Evolutionary conservation across 2,329 filamentous ascomycete species (phyloP).

Genomic region (Neonectria coccinea): DNA sequence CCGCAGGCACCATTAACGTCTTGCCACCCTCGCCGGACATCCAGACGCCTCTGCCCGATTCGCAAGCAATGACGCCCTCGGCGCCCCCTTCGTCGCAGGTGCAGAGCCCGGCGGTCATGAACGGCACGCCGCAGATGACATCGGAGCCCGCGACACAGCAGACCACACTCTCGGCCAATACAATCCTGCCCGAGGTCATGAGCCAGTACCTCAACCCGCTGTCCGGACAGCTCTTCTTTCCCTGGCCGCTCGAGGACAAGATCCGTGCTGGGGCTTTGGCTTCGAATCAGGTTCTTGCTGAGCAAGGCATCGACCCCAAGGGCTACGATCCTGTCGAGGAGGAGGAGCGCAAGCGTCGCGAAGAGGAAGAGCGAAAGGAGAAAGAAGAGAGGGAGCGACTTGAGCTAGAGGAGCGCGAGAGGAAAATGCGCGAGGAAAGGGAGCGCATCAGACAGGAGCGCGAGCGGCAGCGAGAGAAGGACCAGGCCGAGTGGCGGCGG

Average conservation of each 20-base stretch:
- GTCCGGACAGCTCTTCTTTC: constrained; percentile 72
- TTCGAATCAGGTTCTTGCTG: constrained; percentile 69
- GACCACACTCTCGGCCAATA: constrained; percentile 49
- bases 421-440: constrained; percentile 53
- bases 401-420: constrained; percentile 61
- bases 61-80: constrained; percentile 49
- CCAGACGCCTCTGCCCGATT: constrained; percentile 50
- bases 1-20: constrained; percentile 63
- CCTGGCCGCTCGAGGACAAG: constrained; percentile 79
- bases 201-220: constrained; percentile 66
- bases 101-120: constrained; percentile 50
- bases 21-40: constrained; percentile 46
- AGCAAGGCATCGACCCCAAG: constrained; percentile 71
- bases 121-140: constrained; percentile 47
- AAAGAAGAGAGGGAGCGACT: constrained; percentile 60
- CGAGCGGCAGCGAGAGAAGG: constrained; percentile 57
- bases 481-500: constrained; percentile 56
- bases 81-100: constrained; percentile 50
- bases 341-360: constrained; percentile 62
- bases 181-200: constrained; percentile 62
- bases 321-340: constrained; percentile 69
- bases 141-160: constrained; percentile 51
- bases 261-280: constrained; percentile 78
- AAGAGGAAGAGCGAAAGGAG: constrained; percentile 62
- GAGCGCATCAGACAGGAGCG: constrained; percentile 56